phyloP scores from a whole-genome alignment of 495 filamentous ascomycete genomes.

The Tuber melanosporum region DNA sequence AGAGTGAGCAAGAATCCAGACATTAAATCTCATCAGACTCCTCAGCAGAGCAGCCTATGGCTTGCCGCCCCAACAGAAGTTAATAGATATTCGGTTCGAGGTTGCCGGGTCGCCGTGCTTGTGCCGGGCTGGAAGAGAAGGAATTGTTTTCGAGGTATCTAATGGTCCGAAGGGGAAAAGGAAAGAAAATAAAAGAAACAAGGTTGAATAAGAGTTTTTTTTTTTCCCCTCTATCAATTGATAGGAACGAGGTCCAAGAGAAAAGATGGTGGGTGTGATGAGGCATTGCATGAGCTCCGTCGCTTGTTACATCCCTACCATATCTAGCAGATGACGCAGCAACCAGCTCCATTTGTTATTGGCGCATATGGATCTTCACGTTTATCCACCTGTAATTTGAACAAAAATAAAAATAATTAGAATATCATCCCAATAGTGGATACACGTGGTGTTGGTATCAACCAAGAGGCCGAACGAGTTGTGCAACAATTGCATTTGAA shows the following conservation, averaged over 20 bases:
- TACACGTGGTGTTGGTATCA: constrained; percentile 22
- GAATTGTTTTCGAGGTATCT: constrained; percentile 15
- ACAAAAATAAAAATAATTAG: constrained; percentile 17
- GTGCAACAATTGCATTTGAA: constrained; percentile 9
- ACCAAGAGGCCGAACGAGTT: constrained; percentile 15
- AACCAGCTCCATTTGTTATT: constrained; percentile 70
- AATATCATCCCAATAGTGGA: constrained; percentile 25
- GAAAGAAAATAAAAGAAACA: constrained; percentile 27
- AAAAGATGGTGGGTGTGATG: constrained; percentile 41
- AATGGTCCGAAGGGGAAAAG: constrained; percentile 23
- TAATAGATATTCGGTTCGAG: constrained; percentile 11
- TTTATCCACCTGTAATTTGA: constrained; percentile 61
- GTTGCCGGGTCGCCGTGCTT: constrained; percentile 18
- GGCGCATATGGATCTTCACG: constrained; percentile 94
- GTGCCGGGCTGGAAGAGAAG: constrained; percentile 13
- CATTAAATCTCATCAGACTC: constrained; percentile 15
- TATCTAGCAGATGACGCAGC: constrained; percentile 65
- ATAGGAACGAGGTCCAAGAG: constrained; percentile 9
- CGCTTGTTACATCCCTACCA: constrained; percentile 41
- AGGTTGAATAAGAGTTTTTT: constrained; percentile 61
- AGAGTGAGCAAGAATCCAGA: constrained; percentile 22
- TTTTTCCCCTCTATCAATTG: neutral
- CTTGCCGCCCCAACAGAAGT: constrained; percentile 6
- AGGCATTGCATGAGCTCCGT: constrained; percentile 32
- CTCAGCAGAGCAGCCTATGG: constrained; percentile 15